Base-by-base conservation (phyloP, 805 yeast genomes). In the Teunomyces panamensis region DNA sequence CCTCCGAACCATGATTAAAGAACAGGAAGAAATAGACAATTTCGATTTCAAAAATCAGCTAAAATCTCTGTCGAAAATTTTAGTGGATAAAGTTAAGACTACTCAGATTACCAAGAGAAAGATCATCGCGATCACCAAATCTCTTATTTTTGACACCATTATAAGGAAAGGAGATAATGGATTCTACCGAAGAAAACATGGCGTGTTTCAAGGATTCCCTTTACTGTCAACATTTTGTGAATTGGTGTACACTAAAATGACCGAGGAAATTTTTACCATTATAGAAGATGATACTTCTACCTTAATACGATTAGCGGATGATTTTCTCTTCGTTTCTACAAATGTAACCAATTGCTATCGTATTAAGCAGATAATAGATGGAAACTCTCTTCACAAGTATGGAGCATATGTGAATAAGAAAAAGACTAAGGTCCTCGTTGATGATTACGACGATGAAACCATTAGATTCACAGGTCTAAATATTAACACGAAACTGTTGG, bases 151-250 rank as follows among this genome's bases (percentile, higher is more conserved):
- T n/a, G 65, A 74, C 9, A 75, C 87, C 0, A 67, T 74, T 0
- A 64, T 84, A 0, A 63, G 63, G 26, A 62, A 77, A 2, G 67
- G 68, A 3, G 57, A 63, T 6, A 63, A 69, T 3, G 78, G 72
- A 13, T 30, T 44, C n/a, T 71, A 51, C 56, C 58, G 62, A n/a
- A 68, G 96, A 49, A 78, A 68, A 37, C 63, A 68, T 8, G 98
- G 98, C 0, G 73, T 92, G 0, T 90, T 85, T 46, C 98, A 91
- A 67, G 98, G 98, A 0, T 79, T 89, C 6, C 82, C 84, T 1
- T 63, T 90, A 3, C 92, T 96, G 48, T 78, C 87, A 1, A 69
- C 83, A 4, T 72, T 91, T 30, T 89, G 96, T 52, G 88, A 89
- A 52, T 53, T 89, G 0, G 77, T 87, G 0, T 85, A 86, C 56